Percentiles rank a stretch among this genome's conserved stretches.
Evolutionary conservation across 495 filamentous ascomycete genomes (phyloP).

Genomic region (Parathielavia appendiculata): DNA sequence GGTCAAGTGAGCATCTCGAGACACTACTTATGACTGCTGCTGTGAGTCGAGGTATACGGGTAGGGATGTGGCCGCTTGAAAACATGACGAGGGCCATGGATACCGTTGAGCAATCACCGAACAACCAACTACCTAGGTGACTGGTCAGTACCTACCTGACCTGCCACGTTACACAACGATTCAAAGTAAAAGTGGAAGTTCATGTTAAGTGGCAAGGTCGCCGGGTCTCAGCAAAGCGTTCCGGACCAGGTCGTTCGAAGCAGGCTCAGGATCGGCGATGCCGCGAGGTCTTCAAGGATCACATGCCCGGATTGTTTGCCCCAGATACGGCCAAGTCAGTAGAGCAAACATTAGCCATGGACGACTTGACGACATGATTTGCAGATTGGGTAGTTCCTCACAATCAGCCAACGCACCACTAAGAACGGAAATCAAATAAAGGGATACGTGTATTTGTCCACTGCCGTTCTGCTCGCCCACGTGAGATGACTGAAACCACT

Average conservation of each 20-base stretch:
- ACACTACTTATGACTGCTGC: too few relatives aligned
- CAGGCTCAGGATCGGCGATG: not conserved
- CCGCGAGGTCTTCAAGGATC: not conserved
- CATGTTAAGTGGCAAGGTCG: not conserved
- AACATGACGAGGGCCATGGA: not conserved
- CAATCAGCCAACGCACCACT: not conserved
- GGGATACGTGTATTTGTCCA: conserved; percentile 5
- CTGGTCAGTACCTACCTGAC: not conserved
- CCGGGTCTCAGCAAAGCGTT: too few relatives aligned
- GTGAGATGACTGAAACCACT: not conserved
- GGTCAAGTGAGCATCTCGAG: not conserved
- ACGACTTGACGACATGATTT: too few relatives aligned
- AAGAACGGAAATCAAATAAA: not conserved
- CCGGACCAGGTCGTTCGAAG: not conserved
- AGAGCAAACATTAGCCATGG: not conserved
- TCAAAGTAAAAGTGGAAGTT: not conserved
- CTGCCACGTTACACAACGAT: conserved; percentile 1
- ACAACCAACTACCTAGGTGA: not conserved
- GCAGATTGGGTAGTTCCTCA: too few relatives aligned
- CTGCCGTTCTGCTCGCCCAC: conserved; percentile 4
- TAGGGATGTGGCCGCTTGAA: not conserved
- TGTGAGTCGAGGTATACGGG: too few relatives aligned
- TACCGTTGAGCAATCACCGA: not conserved
- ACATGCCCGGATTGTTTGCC: conserved; percentile 1
- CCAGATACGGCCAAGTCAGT: not conserved